These are phyloP conservation scores for Fusarium anthophilum DNA, from an alignment of 2,329 filamentous ascomycete genomes.

Conservation along the genomic window DNA sequence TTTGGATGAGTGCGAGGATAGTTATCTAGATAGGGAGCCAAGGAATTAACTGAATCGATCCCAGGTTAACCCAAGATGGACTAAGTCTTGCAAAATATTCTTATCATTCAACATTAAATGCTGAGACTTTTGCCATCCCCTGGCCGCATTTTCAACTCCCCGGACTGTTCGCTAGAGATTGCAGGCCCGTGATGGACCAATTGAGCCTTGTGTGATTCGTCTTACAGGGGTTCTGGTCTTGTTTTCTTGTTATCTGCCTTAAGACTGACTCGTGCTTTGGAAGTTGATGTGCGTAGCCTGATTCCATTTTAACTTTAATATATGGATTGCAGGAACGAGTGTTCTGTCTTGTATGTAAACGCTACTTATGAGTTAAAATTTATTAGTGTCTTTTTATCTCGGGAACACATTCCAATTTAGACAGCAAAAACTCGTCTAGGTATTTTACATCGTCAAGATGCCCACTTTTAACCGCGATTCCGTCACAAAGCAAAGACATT, in stretches of 20 bases:
- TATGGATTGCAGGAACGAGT: neutral
- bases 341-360: neutral
- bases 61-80: neutral
- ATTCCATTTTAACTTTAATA: neutral
- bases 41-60: neutral
- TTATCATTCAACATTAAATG: neutral
- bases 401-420: constrained; percentile 9
- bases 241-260: neutral
- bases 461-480: constrained; percentile 23
- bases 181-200: neutral
- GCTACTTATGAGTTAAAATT: neutral
- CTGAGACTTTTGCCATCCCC: neutral
- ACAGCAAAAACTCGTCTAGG: neutral
- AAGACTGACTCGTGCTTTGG: neutral
- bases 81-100: neutral
- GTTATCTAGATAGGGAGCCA: too few relatives aligned
- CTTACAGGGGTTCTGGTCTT: neutral
- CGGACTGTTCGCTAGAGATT: neutral
- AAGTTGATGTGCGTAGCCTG: neutral
- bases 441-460: neutral
- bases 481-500: neutral
- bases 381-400: neutral
- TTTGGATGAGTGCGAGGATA: neutral
- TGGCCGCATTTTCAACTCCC: neutral
- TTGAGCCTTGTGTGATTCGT: neutral